Percentiles rank a stretch among this genome's conserved stretches.
These are phyloP conservation scores for Puccinia sorghi DNA, from an alignment of 1,284 basidiomycete species.

Conservation along the genomic window DNA sequence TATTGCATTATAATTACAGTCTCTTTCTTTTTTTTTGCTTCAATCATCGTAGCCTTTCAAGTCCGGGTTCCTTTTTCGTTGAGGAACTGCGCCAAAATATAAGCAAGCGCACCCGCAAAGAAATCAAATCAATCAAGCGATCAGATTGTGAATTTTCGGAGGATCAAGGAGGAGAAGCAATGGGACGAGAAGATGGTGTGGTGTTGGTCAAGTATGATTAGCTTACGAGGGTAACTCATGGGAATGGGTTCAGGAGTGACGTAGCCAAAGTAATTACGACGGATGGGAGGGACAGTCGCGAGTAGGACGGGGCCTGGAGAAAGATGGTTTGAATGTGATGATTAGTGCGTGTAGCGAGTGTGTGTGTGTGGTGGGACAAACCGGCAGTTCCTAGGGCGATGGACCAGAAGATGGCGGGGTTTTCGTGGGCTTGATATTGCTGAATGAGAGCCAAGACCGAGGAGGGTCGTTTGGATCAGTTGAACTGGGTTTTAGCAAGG, in stretches of 20 bases:
- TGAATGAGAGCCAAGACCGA: not conserved
- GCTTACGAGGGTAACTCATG: constrained; percentile 37
- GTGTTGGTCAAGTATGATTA: not conserved
- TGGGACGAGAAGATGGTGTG: not conserved
- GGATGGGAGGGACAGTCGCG: constrained; percentile 28
- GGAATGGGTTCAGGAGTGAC: constrained; percentile 41
- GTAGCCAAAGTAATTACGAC: constrained; percentile 43
- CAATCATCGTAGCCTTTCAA: constrained; percentile 28
- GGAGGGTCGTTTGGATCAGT: not conserved
- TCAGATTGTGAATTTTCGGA: not conserved
- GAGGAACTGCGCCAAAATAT: not conserved
- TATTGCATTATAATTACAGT: constrained; percentile 7
- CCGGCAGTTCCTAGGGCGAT: constrained; percentile 27
- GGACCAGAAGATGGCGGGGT: constrained; percentile 47
- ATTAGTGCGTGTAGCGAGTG: not conserved
- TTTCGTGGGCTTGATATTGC: constrained; percentile 47
- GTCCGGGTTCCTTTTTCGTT: constrained; percentile 7
- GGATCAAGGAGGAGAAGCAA: not conserved
- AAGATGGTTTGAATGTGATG: not conserved
- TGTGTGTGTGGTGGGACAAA: not conserved
- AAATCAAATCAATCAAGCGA: not conserved
- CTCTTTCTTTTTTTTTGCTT: not conserved
- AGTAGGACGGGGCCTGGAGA: constrained; percentile 34
- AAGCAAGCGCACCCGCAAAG: not conserved
- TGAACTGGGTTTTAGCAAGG: not conserved